Conservation (phyloP, 352 stramenopile genomes). For the Phytophthora sojae region DNA sequence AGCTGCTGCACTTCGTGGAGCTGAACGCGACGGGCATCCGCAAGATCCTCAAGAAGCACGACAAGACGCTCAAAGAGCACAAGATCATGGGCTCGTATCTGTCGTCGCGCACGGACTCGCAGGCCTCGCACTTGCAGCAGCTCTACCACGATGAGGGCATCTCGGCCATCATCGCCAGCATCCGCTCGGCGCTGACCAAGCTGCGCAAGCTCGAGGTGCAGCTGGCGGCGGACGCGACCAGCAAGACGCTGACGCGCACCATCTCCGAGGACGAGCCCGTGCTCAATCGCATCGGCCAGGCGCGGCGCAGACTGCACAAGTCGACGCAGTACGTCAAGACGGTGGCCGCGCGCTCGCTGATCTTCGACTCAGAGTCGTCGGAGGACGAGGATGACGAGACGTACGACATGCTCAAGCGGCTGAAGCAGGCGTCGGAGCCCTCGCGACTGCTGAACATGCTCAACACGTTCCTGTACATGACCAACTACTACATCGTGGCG, state of each 20-base stretch:
- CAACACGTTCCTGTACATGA: conserved; percentile 97
- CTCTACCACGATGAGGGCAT: conserved; percentile 90
- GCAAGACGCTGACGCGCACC: conserved; percentile 45
- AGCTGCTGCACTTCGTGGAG: conserved; percentile 87
- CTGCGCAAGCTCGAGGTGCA: conserved; percentile 64
- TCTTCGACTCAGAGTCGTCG: conserved; percentile 84
- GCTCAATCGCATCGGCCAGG: conserved; percentile 72
- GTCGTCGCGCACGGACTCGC: conserved; percentile 80
- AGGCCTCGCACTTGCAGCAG: conserved; percentile 86
- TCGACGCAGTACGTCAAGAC: conserved; percentile 89
- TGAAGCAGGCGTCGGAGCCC: conserved; percentile 56
- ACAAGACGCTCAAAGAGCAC: conserved; percentile 84
- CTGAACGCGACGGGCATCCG: conserved; percentile 88
- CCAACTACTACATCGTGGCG: conserved; percentile 98
- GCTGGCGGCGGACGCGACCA: conserved; percentile 31
- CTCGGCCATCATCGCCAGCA: conserved; percentile 88
- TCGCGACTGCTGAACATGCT: conserved; percentile 94
- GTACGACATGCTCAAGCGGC: conserved; percentile 67
- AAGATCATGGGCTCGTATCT: conserved; percentile 91
- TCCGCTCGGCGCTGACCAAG: conserved; percentile 72
- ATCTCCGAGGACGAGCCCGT: conserved; percentile 86
- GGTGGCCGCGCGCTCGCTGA: conserved; percentile 80
- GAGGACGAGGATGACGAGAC: conserved; percentile 83
- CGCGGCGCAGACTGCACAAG: conserved; percentile 72
- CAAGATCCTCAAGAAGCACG: conserved; percentile 92